phyloP scores from a whole-genome alignment of 1,284 basidiomycete genomes.

The Microbotryum lychnidis-dioicae region DNA sequence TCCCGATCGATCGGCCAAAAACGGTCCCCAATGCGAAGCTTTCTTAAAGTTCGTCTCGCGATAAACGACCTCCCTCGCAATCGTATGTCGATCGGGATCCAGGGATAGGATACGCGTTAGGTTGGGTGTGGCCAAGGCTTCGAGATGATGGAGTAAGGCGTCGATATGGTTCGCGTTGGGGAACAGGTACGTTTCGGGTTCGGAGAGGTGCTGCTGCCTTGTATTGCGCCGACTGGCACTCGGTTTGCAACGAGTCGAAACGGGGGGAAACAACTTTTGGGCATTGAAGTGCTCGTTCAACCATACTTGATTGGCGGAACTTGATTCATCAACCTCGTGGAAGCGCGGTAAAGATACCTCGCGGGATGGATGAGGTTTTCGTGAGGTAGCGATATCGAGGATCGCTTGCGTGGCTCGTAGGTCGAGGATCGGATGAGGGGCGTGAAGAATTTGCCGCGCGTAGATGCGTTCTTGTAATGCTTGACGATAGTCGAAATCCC shows the following conservation, averaged over 20 bases:
- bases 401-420: too few species aligned
- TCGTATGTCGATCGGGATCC: background rate
- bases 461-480: background rate
- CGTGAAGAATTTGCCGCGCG: background rate
- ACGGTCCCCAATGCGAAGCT: slow-evolving; percentile 5
- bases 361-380: background rate
- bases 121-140: slow-evolving; percentile 12
- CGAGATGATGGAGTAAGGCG: slow-evolving; percentile 14
- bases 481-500: background rate
- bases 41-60: slow-evolving; percentile 2
- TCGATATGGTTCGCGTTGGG: background rate
- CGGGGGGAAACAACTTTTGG: background rate
- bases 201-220: too few species aligned
- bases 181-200: too few species aligned
- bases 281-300: background rate
- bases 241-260: too few species aligned
- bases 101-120: background rate
- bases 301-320: background rate
- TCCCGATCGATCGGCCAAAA: slow-evolving; percentile 9
- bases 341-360: background rate
- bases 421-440: background rate
- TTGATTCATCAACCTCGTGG: background rate
- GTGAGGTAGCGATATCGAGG: background rate
- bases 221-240: too few species aligned
- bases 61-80: slow-evolving; percentile 23